Percentiles rank a stretch among this genome's conserved stretches.
phyloP scores from a whole-genome alignment of 306 rosid species.

The Citrullus mucosospermus region DNA sequence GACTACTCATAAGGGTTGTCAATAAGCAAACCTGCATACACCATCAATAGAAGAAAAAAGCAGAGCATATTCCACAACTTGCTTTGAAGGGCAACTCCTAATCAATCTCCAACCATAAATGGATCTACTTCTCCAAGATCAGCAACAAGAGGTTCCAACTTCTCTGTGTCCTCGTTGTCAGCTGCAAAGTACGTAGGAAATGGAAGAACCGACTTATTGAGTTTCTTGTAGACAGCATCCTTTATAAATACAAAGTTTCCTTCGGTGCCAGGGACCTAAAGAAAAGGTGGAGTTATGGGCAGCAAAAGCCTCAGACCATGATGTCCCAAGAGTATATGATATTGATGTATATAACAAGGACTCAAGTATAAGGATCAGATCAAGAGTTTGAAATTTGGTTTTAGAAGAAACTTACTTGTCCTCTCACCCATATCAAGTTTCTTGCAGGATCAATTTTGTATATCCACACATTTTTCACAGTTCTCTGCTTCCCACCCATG shows the following conservation, averaged over 20 bases:
- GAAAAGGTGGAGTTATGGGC: not conserved
- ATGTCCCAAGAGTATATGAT: not conserved
- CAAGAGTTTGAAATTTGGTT: not conserved
- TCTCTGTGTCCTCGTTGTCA: slow-evolving; percentile 44
- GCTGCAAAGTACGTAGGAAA: slow-evolving; percentile 72
- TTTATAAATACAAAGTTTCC: slow-evolving; percentile 86
- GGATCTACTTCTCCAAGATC: slow-evolving; percentile 91
- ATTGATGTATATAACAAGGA: not conserved
- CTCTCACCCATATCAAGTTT: slow-evolving; percentile 87
- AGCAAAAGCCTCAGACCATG: slow-evolving; percentile 9
- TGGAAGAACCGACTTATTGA: slow-evolving; percentile 52
- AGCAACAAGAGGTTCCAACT: slow-evolving; percentile 60
- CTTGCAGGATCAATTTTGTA: slow-evolving; percentile 91
- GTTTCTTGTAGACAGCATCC: slow-evolving; percentile 71
- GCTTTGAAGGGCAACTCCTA: not conserved
- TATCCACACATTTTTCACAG: slow-evolving; percentile 88
- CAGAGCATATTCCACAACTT: not conserved
- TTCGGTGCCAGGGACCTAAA: slow-evolving; percentile 89
- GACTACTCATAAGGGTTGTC: not conserved
- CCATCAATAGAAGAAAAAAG: not conserved
- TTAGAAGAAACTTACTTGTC: slow-evolving; percentile 54
- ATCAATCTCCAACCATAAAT: slow-evolving; percentile 64
- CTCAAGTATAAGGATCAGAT: not conserved
- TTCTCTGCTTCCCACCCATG: slow-evolving; percentile 84
- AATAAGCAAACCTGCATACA: not conserved